Evolutionary conservation across 371 early-diverging fungal genomes (phyloP), one percentile per base, ranked within the genome.

Genomic region (Haplosporangium sp.): DNA sequence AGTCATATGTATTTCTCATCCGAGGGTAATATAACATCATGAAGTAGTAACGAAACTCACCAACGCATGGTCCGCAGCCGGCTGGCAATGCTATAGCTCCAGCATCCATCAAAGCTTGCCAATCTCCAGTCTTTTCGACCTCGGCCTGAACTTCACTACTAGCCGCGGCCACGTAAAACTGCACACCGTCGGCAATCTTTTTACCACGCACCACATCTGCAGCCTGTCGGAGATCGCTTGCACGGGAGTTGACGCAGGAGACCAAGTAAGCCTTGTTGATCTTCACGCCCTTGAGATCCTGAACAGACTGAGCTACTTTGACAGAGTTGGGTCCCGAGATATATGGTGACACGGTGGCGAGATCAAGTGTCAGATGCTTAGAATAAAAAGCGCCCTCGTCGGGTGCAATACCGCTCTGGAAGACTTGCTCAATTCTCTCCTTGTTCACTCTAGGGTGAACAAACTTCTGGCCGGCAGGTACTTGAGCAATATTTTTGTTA

Each of bases 21-120:
- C 40, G 50, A 51, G 8, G 10, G 10, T n/a, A 45, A 45, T 23
- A 29, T 16, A 56, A 46, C 53, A 45, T n/a, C 50, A 38, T 42
- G 45, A 23, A 1, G 14, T 5, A 37, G 8, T 42, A 58, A 52
- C n/a, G 58, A 14, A 36, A 56, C 72, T 75, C 80, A 85, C 92
- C 97, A 59, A 98, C 95, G 82, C 98, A 98, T 36, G 97, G 98
- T 5, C 98, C 98, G 83, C 98, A 98, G 21, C 98, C 98, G 21
- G 97, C 94, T 9, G 96, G 96, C 57, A 98, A 81, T 1, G 91
- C 84, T 48, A 82, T 91, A n/a, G 96, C 97, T 10, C 98, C 98
- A 1, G 98, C 97, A 20, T 92, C 86, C 36, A 97, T 64, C 50
- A 98, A 83, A 2, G 84, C 82, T 52, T 91, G 83, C 98, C 98